Conservation (phyloP, 768 basidiomycete genomes). For the Kwoniella bestiolae region DNA sequence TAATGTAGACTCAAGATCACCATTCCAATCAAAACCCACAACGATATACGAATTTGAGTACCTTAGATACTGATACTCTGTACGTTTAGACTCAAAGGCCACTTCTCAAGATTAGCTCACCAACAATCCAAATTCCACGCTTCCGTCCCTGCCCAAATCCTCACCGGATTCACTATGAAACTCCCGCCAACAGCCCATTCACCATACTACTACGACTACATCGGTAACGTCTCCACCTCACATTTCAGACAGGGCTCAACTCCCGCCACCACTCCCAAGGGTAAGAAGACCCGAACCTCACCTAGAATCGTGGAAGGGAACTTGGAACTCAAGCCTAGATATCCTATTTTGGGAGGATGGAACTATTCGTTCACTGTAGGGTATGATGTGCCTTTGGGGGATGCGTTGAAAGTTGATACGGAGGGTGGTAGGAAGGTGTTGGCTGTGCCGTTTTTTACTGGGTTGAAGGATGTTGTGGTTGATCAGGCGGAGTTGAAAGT, state of each 20-base stretch:
- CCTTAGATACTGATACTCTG: background rate
- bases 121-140: slow-evolving; percentile 74
- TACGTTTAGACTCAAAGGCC: slow-evolving; percentile 73
- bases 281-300: slow-evolving; percentile 26
- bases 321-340: slow-evolving; percentile 84
- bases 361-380: slow-evolving; percentile 94
- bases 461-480: slow-evolving; percentile 70
- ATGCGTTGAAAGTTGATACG: slow-evolving; percentile 67
- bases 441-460: slow-evolving; percentile 82
- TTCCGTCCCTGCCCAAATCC: slow-evolving; percentile 66
- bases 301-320: slow-evolving; percentile 61
- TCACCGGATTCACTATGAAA: slow-evolving; percentile 73
- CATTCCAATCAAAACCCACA: too few relatives aligned
- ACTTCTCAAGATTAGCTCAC: slow-evolving; percentile 89
- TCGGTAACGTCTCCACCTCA: slow-evolving; percentile 97
- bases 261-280: slow-evolving; percentile 24
- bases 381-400: slow-evolving; percentile 82
- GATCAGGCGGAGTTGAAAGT: slow-evolving; percentile 78
- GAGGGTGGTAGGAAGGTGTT: slow-evolving; percentile 69
- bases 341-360: slow-evolving; percentile 95
- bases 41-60: too few relatives aligned
- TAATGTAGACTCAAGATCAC: too few relatives aligned
- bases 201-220: slow-evolving; percentile 85
- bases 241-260: slow-evolving; percentile 67
- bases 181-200: slow-evolving; percentile 81